Evolutionary conservation across 768 basidiomycete species (phyloP), one percentile per base, ranked within the genome.

Genomic region (Termitomyces sp.): DNA sequence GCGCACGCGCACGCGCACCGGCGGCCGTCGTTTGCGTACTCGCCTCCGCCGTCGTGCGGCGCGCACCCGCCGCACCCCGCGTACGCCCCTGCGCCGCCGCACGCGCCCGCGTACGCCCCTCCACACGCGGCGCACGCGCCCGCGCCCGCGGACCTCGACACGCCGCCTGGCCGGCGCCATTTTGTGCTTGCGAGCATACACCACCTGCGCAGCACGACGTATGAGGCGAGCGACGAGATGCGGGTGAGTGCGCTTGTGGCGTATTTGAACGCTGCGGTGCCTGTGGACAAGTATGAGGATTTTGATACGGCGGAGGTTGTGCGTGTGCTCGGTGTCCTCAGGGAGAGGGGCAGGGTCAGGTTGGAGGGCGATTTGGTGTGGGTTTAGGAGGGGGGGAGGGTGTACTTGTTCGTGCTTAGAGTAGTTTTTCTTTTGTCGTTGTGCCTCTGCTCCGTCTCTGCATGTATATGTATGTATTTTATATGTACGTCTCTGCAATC

Each of bases 261-360:
- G 4, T 89, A 88, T 68, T 77, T 91, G 56, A 90, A 90, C 64
- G 83, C 87, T 2, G 87, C 87, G 5, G 81, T 90, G 73, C 89
- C 89, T 4, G 76, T 74, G 28, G 88, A 90, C 67, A 90, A 90
- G 70, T 83, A 89, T 66, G 88, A 90, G 72, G 88, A 91, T 61
- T 91, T 88, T 60, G 88, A 91, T 69, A 88, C 87, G 13, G 77
- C 78, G 1, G 89, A 91, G 71, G 87, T 91, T 18, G 78, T 78
- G 6, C 75, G 76, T 49, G 77, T 77, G 4, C 79, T 79, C 15
- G 79, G 73, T 1, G 63, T 68, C 13, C 62, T 84, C 50, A 74
- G 78, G 39, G 82, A 81, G 29, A 72, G 73, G 57, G 81, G 81
- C 0, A 69, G 75, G 39, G 70, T 84, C 8, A 62, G 76, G 28